Percentiles rank a stretch among this genome's conserved stretches.
Conservation (phyloP, 2,329 filamentous ascomycete genomes). For the Colletotrichum abscissum region DNA sequence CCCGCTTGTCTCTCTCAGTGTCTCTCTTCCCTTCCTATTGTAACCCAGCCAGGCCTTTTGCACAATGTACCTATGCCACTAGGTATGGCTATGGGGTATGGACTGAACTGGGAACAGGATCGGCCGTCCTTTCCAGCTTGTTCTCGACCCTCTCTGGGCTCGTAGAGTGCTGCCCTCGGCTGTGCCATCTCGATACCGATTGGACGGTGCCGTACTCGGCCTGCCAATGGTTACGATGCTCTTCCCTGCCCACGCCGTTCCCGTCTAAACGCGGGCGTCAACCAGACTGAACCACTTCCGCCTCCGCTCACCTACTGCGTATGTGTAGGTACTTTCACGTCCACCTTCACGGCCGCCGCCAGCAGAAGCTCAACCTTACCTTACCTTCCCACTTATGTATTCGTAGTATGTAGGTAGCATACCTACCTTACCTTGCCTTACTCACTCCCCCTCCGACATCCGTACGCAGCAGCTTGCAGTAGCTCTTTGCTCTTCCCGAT, state of each 20-base stretch:
- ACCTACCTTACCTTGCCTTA: background rate
- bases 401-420: background rate
- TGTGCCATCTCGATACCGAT: background rate
- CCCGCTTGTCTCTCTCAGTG: background rate
- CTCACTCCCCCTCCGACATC: background rate
- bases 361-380: conserved; percentile 20
- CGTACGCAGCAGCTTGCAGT: conserved; percentile 1
- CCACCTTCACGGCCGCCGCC: conserved; percentile 21
- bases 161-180: conserved; percentile 5
- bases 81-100: too few relatives aligned
- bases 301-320: conserved; percentile 3
- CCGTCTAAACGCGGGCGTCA: conserved; percentile 32
- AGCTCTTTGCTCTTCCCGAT: background rate
- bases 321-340: background rate
- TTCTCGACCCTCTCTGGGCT: background rate
- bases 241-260: conserved; percentile 28
- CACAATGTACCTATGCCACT: background rate
- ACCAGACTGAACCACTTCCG: conserved; percentile 26
- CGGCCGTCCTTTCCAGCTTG: background rate
- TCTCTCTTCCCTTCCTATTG: background rate
- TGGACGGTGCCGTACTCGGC: conserved; percentile 6
- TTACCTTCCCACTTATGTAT: background rate
- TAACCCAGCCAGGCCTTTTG: background rate
- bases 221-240: background rate
- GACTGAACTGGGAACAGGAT: background rate